Evolutionary conservation across 768 basidiomycete genomes (phyloP).

Genomic region (Pleurotus djamor): DNA sequence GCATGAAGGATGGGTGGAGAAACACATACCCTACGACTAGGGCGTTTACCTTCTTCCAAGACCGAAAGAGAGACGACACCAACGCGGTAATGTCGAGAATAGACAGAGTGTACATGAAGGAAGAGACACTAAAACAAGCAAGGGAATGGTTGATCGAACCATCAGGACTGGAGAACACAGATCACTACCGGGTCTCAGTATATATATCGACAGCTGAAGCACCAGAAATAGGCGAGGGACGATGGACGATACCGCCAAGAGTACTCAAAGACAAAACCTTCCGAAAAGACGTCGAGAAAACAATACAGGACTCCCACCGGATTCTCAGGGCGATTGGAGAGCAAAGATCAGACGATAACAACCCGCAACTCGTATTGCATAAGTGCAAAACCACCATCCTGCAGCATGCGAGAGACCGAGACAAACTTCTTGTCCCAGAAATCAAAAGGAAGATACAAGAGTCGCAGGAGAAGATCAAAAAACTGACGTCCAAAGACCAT

Average conservation of each 20-base stretch:
- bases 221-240: constrained; percentile 27
- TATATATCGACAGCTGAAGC: constrained; percentile 14
- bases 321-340: constrained; percentile 3
- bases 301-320: neutral
- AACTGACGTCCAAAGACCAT: neutral
- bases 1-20: constrained; percentile 30
- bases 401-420: constrained; percentile 5
- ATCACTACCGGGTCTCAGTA: constrained; percentile 27
- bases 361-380: constrained; percentile 9
- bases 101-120: constrained; percentile 30
- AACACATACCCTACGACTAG: constrained; percentile 21
- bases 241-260: constrained; percentile 24
- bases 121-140: constrained; percentile 5
- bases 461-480: neutral
- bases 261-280: constrained; percentile 17
- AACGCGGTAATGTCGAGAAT: constrained; percentile 20
- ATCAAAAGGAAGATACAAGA: constrained; percentile 4
- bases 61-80: constrained; percentile 12
- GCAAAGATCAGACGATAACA: neutral
- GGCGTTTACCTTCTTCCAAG: neutral
- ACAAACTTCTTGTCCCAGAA: constrained; percentile 9
- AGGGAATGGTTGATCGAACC: constrained; percentile 22
- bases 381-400: constrained; percentile 8
- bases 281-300: constrained; percentile 1
- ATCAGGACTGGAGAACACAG: constrained; percentile 17